phyloP scores from a whole-genome alignment of 148 eudicot genomes.

The Rhododendron molle region DNA sequence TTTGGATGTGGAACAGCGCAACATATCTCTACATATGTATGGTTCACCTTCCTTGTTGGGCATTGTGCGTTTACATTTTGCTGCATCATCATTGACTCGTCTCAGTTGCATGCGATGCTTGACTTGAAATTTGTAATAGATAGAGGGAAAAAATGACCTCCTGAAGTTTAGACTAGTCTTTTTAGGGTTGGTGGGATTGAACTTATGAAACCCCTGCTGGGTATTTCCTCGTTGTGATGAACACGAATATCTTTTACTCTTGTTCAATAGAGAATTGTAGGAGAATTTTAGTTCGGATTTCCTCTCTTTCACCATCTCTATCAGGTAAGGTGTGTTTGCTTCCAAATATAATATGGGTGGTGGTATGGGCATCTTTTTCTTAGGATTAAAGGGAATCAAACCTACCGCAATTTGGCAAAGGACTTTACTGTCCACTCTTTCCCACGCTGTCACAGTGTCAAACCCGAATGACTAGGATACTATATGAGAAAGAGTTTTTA shows the following conservation, averaged over 20 bases:
- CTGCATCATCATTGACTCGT: conserved; percentile 51
- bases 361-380: conserved; percentile 4
- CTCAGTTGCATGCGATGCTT: conserved; percentile 5
- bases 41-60: conserved; percentile 97
- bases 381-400: conserved; percentile 4
- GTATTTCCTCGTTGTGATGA: neutral
- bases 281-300: conserved; percentile 2
- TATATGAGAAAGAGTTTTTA: neutral
- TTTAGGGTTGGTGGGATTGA: neutral
- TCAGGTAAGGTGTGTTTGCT: neutral
- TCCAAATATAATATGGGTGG: neutral
- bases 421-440: neutral
- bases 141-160: neutral
- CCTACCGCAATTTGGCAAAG: neutral
- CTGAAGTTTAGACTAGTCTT: neutral
- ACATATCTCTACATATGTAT: conserved; percentile 65
- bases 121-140: neutral
- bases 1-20: conserved; percentile 91
- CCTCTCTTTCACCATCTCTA: neutral
- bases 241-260: neutral
- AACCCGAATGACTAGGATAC: neutral
- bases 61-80: conserved; percentile 57
- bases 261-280: neutral
- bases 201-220: neutral
- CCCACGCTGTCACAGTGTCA: neutral